Conservation (phyloP, 352 stramenopile species). For the Elongisporangium prolatum region DNA sequence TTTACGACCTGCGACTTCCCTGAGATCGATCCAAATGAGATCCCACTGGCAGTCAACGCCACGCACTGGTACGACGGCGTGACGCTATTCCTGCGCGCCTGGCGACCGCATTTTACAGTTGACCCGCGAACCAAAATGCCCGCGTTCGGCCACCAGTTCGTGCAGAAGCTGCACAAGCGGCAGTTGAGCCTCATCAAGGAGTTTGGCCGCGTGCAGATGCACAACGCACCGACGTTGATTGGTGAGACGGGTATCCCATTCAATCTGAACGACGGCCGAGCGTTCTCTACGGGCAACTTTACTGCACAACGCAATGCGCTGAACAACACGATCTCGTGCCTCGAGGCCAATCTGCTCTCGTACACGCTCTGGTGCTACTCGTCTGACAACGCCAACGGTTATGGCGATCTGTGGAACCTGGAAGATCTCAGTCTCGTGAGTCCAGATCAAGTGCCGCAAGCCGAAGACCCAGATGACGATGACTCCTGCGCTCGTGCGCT, state of each 20-base stretch:
- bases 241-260: constrained; percentile 71
- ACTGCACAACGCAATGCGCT: constrained; percentile 48
- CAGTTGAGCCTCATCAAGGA: constrained; percentile 58
- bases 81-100: constrained; percentile 78
- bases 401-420: constrained; percentile 82
- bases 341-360: constrained; percentile 71
- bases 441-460: constrained; percentile 7
- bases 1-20: constrained; percentile 69
- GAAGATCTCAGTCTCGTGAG: constrained; percentile 86
- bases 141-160: constrained; percentile 56
- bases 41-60: constrained; percentile 75
- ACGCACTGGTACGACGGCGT: constrained; percentile 91
- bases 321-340: constrained; percentile 63
- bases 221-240: constrained; percentile 57
- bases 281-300: constrained; percentile 50
- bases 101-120: constrained; percentile 69
- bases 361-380: constrained; percentile 92
- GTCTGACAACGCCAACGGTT: constrained; percentile 68
- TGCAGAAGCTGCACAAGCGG: constrained; percentile 49
- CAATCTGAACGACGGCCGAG: constrained; percentile 50
- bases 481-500: constrained; percentile 13
- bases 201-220: constrained; percentile 48
- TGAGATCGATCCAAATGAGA: constrained; percentile 39
- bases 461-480: constrained; percentile 9
- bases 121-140: constrained; percentile 59